Conservation (phyloP, 78 protist species). For the Mantamonas sphyraenae region DNA sequence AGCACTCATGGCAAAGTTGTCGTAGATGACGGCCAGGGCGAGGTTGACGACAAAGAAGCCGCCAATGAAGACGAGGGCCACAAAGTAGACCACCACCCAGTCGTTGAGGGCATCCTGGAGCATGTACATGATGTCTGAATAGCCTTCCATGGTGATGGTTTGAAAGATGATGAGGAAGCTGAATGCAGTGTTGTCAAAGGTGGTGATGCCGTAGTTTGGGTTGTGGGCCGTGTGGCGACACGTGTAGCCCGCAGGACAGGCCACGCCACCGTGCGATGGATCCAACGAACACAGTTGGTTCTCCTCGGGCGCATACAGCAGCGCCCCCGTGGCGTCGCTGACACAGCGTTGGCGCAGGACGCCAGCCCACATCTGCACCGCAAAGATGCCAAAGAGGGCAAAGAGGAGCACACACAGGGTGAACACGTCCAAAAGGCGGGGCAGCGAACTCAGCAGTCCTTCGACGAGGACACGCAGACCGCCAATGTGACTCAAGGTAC, state of each 20-base stretch:
- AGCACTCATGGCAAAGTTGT: too few species aligned
- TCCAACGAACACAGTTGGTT: neutral
- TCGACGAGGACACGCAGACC: constrained; percentile 17
- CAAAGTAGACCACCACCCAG: neutral
- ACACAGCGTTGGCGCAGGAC: constrained; percentile 3
- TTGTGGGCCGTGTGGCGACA: neutral
- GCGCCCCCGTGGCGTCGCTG: neutral
- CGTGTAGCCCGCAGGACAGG: neutral
- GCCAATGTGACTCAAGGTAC: constrained; percentile 1
- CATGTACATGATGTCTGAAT: constrained; percentile 27
- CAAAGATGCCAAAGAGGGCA: constrained; percentile 21
- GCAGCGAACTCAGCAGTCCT: constrained; percentile 6
- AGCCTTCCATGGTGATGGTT: constrained; percentile 37
- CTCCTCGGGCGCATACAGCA: too few species aligned
- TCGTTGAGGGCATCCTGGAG: neutral
- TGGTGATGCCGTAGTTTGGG: constrained; percentile 16
- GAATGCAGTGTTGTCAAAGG: constrained; percentile 24
- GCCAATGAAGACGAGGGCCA: constrained; percentile 13
- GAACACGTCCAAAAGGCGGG: neutral
- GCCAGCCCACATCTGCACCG: constrained; percentile 18
- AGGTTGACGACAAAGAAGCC: constrained; percentile 24
- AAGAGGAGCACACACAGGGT: constrained; percentile 12
- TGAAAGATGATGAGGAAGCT: constrained; percentile 30
- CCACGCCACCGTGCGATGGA: neutral
- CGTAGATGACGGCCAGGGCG: constrained; percentile 30